Percentiles rank a stretch among this genome's conserved stretches.
Evolutionary conservation across 2,329 filamentous ascomycete genomes (phyloP).

Genomic region (Phyllosticta citribraziliensis): DNA sequence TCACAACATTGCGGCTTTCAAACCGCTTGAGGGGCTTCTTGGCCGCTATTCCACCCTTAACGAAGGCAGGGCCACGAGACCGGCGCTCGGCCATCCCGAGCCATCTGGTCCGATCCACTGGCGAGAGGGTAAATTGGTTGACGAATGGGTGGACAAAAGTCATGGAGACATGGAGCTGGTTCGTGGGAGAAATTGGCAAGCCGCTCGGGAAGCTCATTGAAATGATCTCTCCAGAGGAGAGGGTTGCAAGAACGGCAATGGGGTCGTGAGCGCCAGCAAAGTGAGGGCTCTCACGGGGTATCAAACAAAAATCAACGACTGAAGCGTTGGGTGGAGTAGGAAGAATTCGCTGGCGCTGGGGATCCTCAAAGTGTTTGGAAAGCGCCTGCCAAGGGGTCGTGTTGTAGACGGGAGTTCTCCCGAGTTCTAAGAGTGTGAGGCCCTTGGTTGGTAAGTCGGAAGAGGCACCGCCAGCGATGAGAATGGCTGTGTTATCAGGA

Average conservation of each 20-base stretch:
- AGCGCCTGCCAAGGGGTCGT: constrained; percentile 86
- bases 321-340: constrained; percentile 68
- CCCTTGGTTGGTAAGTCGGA: constrained; percentile 61
- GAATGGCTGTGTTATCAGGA: constrained; percentile 80
- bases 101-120: constrained; percentile 72
- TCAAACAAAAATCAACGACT: constrained; percentile 69
- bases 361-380: constrained; percentile 65
- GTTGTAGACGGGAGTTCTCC: constrained; percentile 77
- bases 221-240: constrained; percentile 79
- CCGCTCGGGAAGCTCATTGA: constrained; percentile 90
- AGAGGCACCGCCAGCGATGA: constrained; percentile 73
- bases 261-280: constrained; percentile 85
- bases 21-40: constrained; percentile 62
- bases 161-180: constrained; percentile 80
- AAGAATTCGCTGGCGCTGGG: constrained; percentile 60
- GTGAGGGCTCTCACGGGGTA: constrained; percentile 75
- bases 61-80: constrained; percentile 63
- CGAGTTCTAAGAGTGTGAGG: constrained; percentile 82
- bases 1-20: constrained; percentile 73
- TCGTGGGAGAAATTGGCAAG: constrained; percentile 81
- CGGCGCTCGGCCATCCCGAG: constrained; percentile 82
- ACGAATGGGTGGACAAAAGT: constrained; percentile 88
- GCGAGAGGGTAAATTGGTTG: constrained; percentile 59
- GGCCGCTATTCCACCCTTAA: constrained; percentile 70
- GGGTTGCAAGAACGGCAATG: constrained; percentile 67